Evolutionary conservation across 192 early-diverging fungal species (phyloP), one percentile per base, ranked within the genome.

Genomic region (Rhizoclosmatium sp.): DNA sequence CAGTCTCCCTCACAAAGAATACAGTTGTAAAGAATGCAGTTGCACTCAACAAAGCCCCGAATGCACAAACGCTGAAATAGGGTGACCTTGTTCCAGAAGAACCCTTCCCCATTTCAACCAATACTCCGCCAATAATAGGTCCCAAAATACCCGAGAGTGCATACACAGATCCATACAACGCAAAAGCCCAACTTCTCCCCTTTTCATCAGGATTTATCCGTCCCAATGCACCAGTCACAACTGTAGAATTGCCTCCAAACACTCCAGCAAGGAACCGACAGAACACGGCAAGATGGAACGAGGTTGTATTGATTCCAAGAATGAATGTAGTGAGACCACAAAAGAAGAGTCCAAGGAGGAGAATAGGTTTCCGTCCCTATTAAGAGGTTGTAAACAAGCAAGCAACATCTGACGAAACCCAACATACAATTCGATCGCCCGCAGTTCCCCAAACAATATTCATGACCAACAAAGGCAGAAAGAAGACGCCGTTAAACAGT

Each of bases 401-500:
- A 39, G 7, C 9, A 9, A 56, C 54, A 14, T n/a, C 54, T 9
- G 31, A 31, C 31, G 40, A 54, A 12, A 31, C 31, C 31, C 31
- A 31, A 10, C 62, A 16, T 23, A 56, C 51, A 2, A 69, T 16
- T 4, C 45, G 54, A 78, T 89, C 88, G 10, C 75, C 77, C n/a
- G 79, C 45, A 7, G 59, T 47, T 10, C 88, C 88, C 88, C 88
- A 89, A 1, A 85, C 59, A 14, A 87, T 58, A 65, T 87, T 89
- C 61, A 75, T 89, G 56, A 87, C 4, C 23, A 89, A 64, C 60
- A 87, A 71, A 5, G 88, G 88, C n/a, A 80, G 49, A 78, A 86
- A 86, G 69, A 86, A 89, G 21, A 82, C 80, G 39, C 74, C 76
- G 2, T 81, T 65, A 51, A 89, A 69, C 42, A 88, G 66, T 7